Evolutionary conservation across 73 alveolate genomes (phyloP).

Genomic region (Paramecium octaurelia): DNA sequence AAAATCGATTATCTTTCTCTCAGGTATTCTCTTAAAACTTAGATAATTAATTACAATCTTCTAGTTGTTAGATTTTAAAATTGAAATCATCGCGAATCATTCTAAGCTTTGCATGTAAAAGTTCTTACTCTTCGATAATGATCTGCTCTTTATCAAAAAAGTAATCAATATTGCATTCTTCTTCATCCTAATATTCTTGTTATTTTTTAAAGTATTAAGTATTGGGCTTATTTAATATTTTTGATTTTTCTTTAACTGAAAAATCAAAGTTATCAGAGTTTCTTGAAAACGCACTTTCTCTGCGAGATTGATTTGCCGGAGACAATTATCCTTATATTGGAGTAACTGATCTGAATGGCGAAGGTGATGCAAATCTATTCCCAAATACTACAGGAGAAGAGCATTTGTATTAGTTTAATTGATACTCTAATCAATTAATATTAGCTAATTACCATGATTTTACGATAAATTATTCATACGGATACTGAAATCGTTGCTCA

Average conservation of each 20-base stretch:
- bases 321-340: slow-evolving; percentile 23
- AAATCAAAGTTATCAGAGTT: slow-evolving; percentile 23
- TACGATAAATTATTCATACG: neutral
- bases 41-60: neutral
- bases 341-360: neutral
- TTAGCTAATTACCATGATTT: neutral
- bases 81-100: neutral
- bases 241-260: slow-evolving; percentile 45
- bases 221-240: neutral
- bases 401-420: neutral
- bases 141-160: neutral
- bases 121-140: slow-evolving; percentile 22
- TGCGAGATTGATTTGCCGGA: neutral
- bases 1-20: neutral
- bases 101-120: neutral
- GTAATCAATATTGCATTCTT: neutral
- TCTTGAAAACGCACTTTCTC: slow-evolving; percentile 31
- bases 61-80: neutral
- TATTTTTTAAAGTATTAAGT: neutral
- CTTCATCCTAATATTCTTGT: neutral
- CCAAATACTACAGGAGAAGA: neutral
- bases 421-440: neutral
- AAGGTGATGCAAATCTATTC: neutral
- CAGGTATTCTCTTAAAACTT: slow-evolving; percentile 19
- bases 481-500: neutral